Evolutionary conservation across 2,329 filamentous ascomycete genomes (phyloP).

Genomic region (Xylariales sp.): DNA sequence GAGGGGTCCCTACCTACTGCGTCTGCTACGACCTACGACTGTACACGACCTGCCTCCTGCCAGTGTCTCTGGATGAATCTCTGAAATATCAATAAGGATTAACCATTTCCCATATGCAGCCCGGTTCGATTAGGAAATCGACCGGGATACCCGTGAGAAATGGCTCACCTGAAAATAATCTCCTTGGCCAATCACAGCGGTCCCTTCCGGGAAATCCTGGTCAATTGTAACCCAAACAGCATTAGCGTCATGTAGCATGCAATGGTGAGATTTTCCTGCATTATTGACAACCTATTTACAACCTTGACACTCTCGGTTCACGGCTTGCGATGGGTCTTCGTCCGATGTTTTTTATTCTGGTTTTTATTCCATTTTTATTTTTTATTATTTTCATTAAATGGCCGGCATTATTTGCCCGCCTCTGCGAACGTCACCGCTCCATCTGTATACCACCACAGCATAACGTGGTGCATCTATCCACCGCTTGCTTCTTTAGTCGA

Average conservation of each 20-base stretch:
- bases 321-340: constrained; percentile 25
- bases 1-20: neutral
- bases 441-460: neutral
- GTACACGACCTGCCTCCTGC: neutral
- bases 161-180: constrained; percentile 46
- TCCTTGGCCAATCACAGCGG: constrained; percentile 36
- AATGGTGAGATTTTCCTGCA: constrained; percentile 32
- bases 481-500: constrained; percentile 12
- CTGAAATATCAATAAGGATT: constrained; percentile 2
- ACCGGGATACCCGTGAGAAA: constrained; percentile 45
- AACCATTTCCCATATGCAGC: constrained; percentile 40
- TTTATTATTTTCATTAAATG: neutral
- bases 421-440: constrained; percentile 27
- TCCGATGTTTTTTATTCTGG: constrained; percentile 19
- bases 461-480: constrained; percentile 14
- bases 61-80: constrained; percentile 10
- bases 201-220: neutral
- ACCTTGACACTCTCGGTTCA: constrained; percentile 20
- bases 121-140: constrained; percentile 37
- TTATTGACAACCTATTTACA: constrained; percentile 32
- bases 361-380: too few relatives aligned
- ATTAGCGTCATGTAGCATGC: constrained; percentile 34
- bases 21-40: too few relatives aligned
- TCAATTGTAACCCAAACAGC: constrained; percentile 13
- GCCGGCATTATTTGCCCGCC: neutral